These are phyloP conservation scores for thale cress (Arabidopsis thaliana) DNA, from an alignment of 345 rosid genomes.

Conservation along the genomic window TAIR10.1 NC_003074.8:9064001-9064500, in stretches of 20 bases:
- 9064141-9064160: neutral
- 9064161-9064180: constrained; percentile 48
- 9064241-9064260: constrained; percentile 66
- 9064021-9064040: constrained; percentile 46
- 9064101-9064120: neutral
- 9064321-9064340: constrained; percentile 45
- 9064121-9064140: neutral
- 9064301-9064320: constrained; percentile 20
- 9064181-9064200: constrained; percentile 73
- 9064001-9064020: constrained; percentile 55
- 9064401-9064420: neutral
- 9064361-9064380: constrained; percentile 46
- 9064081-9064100: constrained; percentile 34
- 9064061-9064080: constrained; percentile 58
- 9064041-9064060: constrained; percentile 38
- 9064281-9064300: constrained; percentile 16
- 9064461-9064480: too few relatives aligned
- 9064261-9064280: constrained; percentile 31
- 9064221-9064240: constrained; percentile 61
- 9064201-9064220: constrained; percentile 70
- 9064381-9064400: neutral
- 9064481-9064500: constrained; percentile 13
- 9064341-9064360: constrained; percentile 70
- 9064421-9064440: too few relatives aligned
- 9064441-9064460: too few relatives aligned